Conservation (phyloP, 306 rosid genomes). For the Glycine soja region DNA sequence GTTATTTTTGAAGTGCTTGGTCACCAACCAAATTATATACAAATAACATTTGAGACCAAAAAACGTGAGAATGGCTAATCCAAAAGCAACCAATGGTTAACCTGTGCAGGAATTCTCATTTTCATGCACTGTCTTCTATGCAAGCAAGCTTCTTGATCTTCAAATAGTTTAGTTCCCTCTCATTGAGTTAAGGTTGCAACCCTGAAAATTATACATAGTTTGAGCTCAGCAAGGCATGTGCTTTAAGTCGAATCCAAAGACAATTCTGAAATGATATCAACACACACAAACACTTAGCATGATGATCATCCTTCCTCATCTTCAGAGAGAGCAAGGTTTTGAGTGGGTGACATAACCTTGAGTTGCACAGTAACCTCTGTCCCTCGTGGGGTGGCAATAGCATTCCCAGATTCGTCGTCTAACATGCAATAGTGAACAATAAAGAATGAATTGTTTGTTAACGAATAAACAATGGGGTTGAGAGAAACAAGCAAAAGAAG, state of each 20-base stretch:
- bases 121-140: background rate
- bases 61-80: background rate
- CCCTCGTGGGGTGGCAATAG: background rate
- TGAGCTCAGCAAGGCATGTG: too few relatives aligned
- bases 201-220: background rate
- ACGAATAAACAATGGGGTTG: background rate
- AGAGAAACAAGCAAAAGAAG: too few relatives aligned
- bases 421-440: background rate
- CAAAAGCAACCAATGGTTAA: background rate
- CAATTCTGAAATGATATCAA: background rate
- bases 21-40: background rate
- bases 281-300: background rate
- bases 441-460: too few relatives aligned
- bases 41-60: background rate
- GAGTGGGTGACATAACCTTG: background rate
- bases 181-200: background rate
- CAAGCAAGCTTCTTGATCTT: background rate
- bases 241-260: background rate
- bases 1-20: background rate
- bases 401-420: background rate
- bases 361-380: background rate
- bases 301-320: slow-evolving; percentile 5
- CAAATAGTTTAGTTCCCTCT: background rate
- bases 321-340: background rate
- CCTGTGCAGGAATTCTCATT: background rate